Conservation (phyloP, 352 stramenopile species). For the Pythium grandisporangium region DNA sequence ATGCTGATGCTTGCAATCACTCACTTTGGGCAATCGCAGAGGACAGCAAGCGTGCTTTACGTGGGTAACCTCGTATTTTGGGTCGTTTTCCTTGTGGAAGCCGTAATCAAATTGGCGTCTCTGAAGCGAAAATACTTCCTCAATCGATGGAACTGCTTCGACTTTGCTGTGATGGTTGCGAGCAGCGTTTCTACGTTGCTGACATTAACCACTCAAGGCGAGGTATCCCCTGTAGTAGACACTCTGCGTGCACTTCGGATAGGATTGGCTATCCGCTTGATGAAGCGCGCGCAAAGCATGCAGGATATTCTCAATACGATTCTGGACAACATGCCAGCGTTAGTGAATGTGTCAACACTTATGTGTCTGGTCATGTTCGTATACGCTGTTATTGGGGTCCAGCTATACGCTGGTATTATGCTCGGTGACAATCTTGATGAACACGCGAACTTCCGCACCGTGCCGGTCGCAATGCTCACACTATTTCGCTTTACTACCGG, state of each 20-base stretch:
- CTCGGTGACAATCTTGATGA: constrained; percentile 42
- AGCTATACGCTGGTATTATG: constrained; percentile 52
- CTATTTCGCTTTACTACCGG: constrained; percentile 65
- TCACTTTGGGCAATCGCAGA: constrained; percentile 21
- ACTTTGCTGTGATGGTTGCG: constrained; percentile 43
- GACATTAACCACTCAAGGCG: constrained; percentile 22
- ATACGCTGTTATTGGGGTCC: constrained; percentile 67
- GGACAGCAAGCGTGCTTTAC: constrained; percentile 7
- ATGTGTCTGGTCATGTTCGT: constrained; percentile 73
- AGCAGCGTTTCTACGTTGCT: constrained; percentile 29
- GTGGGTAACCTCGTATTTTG: constrained; percentile 38
- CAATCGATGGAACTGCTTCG: constrained; percentile 62
- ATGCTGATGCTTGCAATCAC: constrained; percentile 29
- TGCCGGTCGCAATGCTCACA: constrained; percentile 39
- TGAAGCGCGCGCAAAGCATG: constrained; percentile 45
- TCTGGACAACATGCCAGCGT: constrained; percentile 57
- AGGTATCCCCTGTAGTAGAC: constrained; percentile 40
- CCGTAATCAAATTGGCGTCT: constrained; percentile 51
- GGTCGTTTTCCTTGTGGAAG: constrained; percentile 45
- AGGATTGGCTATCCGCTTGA: constrained; percentile 34
- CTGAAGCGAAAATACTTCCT: constrained; percentile 49
- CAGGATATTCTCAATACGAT: constrained; percentile 61
- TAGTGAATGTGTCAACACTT: constrained; percentile 64
- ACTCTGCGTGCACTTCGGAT: constrained; percentile 59
- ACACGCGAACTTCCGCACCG: constrained; percentile 57